Percentiles rank a stretch among this genome's conserved stretches.
phyloP scores from a whole-genome alignment of 345 rosid genomes.

The Bruguiera parviflora region DNA sequence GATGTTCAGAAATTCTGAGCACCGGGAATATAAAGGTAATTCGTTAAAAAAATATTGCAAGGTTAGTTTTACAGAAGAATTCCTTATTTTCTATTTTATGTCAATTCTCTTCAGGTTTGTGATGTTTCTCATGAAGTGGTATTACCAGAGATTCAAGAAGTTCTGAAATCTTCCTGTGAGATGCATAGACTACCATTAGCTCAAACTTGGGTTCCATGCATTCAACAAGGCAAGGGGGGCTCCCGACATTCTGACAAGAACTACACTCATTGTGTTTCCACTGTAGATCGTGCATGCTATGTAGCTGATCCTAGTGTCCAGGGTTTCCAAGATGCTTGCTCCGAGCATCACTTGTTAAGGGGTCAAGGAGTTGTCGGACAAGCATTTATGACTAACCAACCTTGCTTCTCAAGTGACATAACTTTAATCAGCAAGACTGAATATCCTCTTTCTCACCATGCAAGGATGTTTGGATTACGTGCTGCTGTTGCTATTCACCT shows the following conservation, averaged over 20 bases:
- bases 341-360: slow-evolving; percentile 87
- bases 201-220: slow-evolving; percentile 81
- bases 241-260: slow-evolving; percentile 75
- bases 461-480: slow-evolving; percentile 65
- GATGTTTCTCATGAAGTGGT: slow-evolving; percentile 59
- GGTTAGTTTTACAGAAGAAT: not conserved
- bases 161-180: slow-evolving; percentile 70
- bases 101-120: slow-evolving; percentile 40
- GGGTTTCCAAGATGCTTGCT: slow-evolving; percentile 84
- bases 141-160: slow-evolving; percentile 68
- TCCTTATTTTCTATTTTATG: slow-evolving; percentile 7
- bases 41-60: slow-evolving; percentile 10
- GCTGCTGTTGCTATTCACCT: slow-evolving; percentile 87
- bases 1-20: slow-evolving; percentile 49
- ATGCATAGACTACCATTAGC: slow-evolving; percentile 77
- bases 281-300: slow-evolving; percentile 72
- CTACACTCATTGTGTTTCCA: slow-evolving; percentile 65
- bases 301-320: slow-evolving; percentile 50
- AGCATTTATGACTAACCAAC: slow-evolving; percentile 85
- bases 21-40: slow-evolving; percentile 51
- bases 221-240: slow-evolving; percentile 74
- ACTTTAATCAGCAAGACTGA: slow-evolving; percentile 53
- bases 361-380: slow-evolving; percentile 88
- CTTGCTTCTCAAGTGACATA: slow-evolving; percentile 76
- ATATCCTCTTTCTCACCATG: slow-evolving; percentile 97